Evolutionary conservation across 1,139 yeast genomes (phyloP).

Genomic region (Williopsis jadinii): DNA sequence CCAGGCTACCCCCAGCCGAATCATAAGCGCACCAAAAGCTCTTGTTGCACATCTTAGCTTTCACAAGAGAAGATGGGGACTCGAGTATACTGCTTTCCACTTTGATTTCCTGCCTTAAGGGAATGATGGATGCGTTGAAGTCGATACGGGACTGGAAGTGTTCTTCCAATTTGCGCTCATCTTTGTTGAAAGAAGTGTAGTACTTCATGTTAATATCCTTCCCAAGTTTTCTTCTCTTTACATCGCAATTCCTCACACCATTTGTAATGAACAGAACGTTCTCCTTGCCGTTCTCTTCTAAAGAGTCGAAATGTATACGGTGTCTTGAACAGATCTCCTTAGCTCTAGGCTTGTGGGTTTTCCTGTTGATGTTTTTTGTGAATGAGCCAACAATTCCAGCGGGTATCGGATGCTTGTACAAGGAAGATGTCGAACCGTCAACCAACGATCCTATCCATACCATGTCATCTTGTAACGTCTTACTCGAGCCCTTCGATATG

Average conservation of each 20-base stretch:
- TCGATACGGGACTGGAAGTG: slow-evolving; percentile 7
- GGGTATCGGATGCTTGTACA: slow-evolving; percentile 27
- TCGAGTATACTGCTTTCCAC: slow-evolving; percentile 28
- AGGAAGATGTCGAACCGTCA: slow-evolving; percentile 36
- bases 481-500: too few relatives aligned
- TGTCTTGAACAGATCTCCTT: slow-evolving; percentile 37
- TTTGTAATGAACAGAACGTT: slow-evolving; percentile 9
- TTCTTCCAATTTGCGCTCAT: slow-evolving; percentile 1
- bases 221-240: slow-evolving; percentile 22
- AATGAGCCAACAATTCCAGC: slow-evolving; percentile 41
- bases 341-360: slow-evolving; percentile 11
- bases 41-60: slow-evolving; percentile 43
- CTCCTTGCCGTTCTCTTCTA: background rate
- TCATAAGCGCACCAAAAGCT: slow-evolving; percentile 54
- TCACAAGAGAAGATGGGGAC: slow-evolving; percentile 49
- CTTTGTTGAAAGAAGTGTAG: slow-evolving; percentile 6
- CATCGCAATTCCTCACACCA: slow-evolving; percentile 25
- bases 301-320: slow-evolving; percentile 24
- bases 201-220: slow-evolving; percentile 17
- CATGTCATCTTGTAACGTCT: slow-evolving; percentile 27
- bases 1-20: slow-evolving; percentile 11
- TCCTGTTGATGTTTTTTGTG: slow-evolving; percentile 15
- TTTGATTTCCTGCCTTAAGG: slow-evolving; percentile 17
- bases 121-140: slow-evolving; percentile 18
- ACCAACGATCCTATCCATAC: slow-evolving; percentile 46